Conservation (phyloP, 192 early-diverging fungal species). For the Backusella sp. region DNA sequence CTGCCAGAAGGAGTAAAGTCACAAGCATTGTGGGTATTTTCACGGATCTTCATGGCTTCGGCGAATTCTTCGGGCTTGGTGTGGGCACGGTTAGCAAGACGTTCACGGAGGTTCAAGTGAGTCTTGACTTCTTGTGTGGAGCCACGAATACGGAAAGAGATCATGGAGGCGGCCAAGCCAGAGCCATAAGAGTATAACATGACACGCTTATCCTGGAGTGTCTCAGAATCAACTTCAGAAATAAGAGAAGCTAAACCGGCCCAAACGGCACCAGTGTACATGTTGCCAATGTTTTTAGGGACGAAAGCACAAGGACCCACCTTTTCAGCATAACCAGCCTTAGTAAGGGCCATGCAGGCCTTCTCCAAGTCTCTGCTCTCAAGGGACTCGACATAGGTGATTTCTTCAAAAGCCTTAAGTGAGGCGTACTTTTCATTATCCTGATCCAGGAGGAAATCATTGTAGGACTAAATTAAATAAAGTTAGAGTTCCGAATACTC, state of each 20-base stretch:
- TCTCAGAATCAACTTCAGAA: conserved; percentile 63
- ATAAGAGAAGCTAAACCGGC: conserved; percentile 76
- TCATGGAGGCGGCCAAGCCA: conserved; percentile 92
- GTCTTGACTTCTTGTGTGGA: conserved; percentile 61
- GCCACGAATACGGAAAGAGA: conserved; percentile 80
- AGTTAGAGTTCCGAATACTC: not conserved
- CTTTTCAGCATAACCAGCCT: conserved; percentile 71
- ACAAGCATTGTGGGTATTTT: conserved; percentile 79
- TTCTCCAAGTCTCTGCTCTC: conserved; percentile 90
- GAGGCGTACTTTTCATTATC: conserved; percentile 56
- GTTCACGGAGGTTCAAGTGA: conserved; percentile 63
- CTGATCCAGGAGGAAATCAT: conserved; percentile 86
- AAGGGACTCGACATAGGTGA: conserved; percentile 72
- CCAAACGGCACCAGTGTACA: conserved; percentile 53
- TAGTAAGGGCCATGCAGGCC: conserved; percentile 81
- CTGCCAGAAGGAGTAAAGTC: conserved; percentile 77
- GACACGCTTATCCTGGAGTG: conserved; percentile 83
- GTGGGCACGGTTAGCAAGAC: conserved; percentile 74
- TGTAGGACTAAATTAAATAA: conserved; percentile 62
- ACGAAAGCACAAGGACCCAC: conserved; percentile 76
- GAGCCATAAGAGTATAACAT: conserved; percentile 95
- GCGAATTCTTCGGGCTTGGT: conserved; percentile 78
- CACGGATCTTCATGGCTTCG: conserved; percentile 80
- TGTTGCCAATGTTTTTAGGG: conserved; percentile 91
- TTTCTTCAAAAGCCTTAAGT: conserved; percentile 52